Evolutionary conservation across 306 rosid genomes (phyloP).

Genomic region (Biancaea sappan): DNA sequence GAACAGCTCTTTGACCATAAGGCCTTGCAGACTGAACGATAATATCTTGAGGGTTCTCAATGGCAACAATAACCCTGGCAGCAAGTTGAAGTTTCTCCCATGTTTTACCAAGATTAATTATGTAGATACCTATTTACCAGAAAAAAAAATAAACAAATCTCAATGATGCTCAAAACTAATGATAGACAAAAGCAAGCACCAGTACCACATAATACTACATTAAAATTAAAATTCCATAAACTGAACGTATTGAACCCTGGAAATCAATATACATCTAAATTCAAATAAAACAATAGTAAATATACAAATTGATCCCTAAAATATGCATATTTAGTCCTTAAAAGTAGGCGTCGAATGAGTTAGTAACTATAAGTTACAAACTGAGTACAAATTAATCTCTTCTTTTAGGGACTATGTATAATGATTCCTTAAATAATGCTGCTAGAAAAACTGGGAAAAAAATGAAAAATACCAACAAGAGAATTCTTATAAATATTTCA

Average conservation of each 20-base stretch:
- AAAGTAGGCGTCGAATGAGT: no score
- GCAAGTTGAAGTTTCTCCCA: conserved; percentile 80
- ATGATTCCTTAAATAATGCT: no score
- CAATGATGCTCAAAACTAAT: not conserved
- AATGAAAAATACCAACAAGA: not conserved
- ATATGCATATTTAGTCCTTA: no score
- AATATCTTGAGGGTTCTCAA: conserved; percentile 78
- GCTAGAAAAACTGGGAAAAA: not conserved
- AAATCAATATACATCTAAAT: not conserved
- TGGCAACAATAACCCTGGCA: conserved; percentile 74
- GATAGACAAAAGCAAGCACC: not conserved
- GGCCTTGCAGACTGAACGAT: conserved; percentile 77
- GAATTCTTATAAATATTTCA: not conserved
- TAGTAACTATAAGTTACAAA: no score
- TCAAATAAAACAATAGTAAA: not conserved
- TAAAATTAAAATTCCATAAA: not conserved
- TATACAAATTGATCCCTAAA: no score
- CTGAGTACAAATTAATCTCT: no score
- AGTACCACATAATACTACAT: not conserved
- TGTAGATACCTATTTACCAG: conserved; percentile 59
- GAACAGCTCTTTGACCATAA: conserved; percentile 78
- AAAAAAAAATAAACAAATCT: conserved; percentile 10
- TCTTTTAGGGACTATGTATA: no score
- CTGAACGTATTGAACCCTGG: not conserved
- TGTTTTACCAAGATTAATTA: conserved; percentile 74